These are phyloP conservation scores for Arthroderma uncinatum DNA, from an alignment of 2,329 filamentous ascomycete genomes.

Conservation along the genomic window DNA sequence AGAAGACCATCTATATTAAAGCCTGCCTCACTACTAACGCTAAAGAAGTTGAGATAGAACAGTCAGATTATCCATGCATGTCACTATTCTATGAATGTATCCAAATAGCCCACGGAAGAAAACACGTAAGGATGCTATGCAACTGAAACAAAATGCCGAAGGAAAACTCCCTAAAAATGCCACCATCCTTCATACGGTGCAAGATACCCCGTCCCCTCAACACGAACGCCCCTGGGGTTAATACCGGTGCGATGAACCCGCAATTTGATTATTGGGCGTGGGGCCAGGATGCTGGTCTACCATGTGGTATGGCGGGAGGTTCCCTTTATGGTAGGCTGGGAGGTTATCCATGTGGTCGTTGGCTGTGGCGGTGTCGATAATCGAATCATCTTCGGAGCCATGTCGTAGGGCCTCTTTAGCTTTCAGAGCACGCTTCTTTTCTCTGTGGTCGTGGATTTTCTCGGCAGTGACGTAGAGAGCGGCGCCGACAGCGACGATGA, in stretches of 20 bases:
- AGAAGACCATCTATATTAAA: no score
- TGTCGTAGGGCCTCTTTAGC: neutral
- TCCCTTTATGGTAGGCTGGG: slow-evolving; percentile 1
- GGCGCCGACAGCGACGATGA: slow-evolving; percentile 8
- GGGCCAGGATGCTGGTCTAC: neutral
- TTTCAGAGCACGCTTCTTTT: slow-evolving; percentile 10
- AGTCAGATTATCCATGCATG: no score
- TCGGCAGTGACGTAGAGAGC: slow-evolving; percentile 9
- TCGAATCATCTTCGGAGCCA: neutral
- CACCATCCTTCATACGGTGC: no score
- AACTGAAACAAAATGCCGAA: no score
- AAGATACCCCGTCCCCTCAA: neutral
- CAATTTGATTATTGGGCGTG: neutral
- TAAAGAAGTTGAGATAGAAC: no score
- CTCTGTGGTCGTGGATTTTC: slow-evolving; percentile 8
- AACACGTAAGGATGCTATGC: no score
- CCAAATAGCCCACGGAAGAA: no score
- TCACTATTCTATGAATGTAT: no score
- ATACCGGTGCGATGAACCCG: neutral
- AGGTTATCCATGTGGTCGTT: neutral
- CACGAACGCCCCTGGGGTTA: neutral
- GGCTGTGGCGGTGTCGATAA: neutral
- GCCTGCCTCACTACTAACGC: no score
- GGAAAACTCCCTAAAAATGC: no score
- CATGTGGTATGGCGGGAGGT: slow-evolving; percentile 1